A percentile compares a stretch with the other conserved stretches of the same genome.
These are phyloP conservation scores for Alopecurus myosuroides DNA, from an alignment of 176 grass and related monocot genomes.

Conservation along the genomic window DNA sequence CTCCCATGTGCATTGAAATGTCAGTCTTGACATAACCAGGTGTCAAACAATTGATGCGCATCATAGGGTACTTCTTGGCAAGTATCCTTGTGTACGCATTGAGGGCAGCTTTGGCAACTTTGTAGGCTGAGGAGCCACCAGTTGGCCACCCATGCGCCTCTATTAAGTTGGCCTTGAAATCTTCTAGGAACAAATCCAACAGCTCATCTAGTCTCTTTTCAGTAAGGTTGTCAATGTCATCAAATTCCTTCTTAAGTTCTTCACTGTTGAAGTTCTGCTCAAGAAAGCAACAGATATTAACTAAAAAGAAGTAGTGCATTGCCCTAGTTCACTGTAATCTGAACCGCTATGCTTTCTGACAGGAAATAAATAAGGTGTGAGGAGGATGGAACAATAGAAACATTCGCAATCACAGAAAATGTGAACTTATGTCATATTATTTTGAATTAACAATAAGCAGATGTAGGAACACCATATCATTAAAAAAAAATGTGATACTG, in stretches of 20 bases:
- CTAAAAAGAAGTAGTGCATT: background rate
- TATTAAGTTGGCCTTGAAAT: slow-evolving; percentile 58
- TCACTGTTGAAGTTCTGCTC: slow-evolving; percentile 47
- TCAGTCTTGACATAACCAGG: slow-evolving; percentile 73
- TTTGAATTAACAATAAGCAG: background rate
- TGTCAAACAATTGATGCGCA: slow-evolving; percentile 47
- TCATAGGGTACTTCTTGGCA: slow-evolving; percentile 41
- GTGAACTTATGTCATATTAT: background rate
- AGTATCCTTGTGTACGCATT: slow-evolving; percentile 66
- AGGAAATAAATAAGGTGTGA: background rate
- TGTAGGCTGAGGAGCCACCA: slow-evolving; percentile 44
- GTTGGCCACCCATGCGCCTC: slow-evolving; percentile 51
- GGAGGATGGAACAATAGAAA: background rate
- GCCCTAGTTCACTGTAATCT: background rate
- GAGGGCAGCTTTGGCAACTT: slow-evolving; percentile 45
- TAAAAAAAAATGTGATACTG: background rate
- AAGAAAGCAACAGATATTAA: background rate
- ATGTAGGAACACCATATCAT: background rate
- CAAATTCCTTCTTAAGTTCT: slow-evolving; percentile 36
- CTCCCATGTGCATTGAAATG: slow-evolving; percentile 46
- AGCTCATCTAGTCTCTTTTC: slow-evolving; percentile 48
- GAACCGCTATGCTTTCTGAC: background rate
- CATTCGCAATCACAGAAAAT: background rate
- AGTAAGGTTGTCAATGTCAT: slow-evolving; percentile 39
- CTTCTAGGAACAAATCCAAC: slow-evolving; percentile 39